Evolutionary conservation across 257 asterid species (phyloP), one percentile per base, ranked within the genome.

Genomic region (Jaltomata sinuosa): DNA sequence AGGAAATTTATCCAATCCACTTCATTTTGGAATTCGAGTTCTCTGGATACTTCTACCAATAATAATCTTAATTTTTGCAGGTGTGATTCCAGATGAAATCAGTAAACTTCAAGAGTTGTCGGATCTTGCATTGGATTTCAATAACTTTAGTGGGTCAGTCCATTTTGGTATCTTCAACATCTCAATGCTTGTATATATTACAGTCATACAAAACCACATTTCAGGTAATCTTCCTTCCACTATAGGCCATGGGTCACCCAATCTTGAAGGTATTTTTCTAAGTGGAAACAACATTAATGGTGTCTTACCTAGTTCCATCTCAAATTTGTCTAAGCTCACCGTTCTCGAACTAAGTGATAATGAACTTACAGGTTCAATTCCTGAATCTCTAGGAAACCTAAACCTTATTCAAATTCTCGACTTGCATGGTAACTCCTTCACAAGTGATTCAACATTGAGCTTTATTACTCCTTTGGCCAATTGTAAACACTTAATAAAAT

Each of bases 391-490:
- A 4, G 84, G 88, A 25, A 82, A 49, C 5, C 25, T 82, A 18
- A 22, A 74, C 67, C 6, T 31, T 7, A 21, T 54, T 11, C 10
- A 83, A 83, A 3, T n/a, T 81, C 57, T 85, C 78, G 4, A 79
- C 52, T 65, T 83, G 65, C 49, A 34, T 6, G 2, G 71, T 16
- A 64, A 87, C 31, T 84, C 36, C 8, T 34, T 45, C 7, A 25
- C 27, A 7, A 1, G 76, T 6, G 89, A 68, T 5, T 34, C 38
- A 2, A 2, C 38, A 12, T 69, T 83, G 86, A 86, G 83, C 55
- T 86, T 89, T 32, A 11, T 87, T 19, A 55, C 80, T 25, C 88
- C 92, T 31, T 83, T 89, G 85, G 57, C 88, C 34, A 85, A 87
- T 3, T 87, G 87, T 50, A 71, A 76, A 81, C 31, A 49, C 25